Evolutionary conservation across 768 basidiomycete species (phyloP).

Genomic region (Lentinula edodes): DNA sequence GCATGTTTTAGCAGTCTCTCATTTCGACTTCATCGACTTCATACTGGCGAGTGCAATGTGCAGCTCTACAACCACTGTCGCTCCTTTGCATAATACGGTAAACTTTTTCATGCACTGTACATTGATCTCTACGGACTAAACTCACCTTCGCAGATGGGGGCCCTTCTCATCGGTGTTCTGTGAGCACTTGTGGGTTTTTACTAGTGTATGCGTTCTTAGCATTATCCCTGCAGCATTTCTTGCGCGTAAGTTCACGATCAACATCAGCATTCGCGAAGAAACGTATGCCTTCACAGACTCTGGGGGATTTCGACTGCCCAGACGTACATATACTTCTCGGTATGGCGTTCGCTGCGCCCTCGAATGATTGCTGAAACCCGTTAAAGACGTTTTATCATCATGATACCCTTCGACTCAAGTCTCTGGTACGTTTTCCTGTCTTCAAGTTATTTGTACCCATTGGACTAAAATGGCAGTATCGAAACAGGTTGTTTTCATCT

Average conservation of each 20-base stretch:
- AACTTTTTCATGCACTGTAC: neutral
- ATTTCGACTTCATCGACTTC: neutral
- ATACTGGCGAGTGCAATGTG: neutral
- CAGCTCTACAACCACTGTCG: neutral
- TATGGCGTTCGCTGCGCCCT: neutral
- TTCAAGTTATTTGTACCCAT: neutral
- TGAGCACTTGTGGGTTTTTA: neutral
- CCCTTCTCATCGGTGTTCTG: constrained; percentile 3
- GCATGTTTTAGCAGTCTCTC: too few species aligned
- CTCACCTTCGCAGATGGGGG: constrained; percentile 1
- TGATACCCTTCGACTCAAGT: neutral
- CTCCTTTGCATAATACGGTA: constrained; percentile 3
- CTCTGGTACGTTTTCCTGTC: neutral
- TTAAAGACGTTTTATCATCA: neutral
- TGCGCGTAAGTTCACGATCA: neutral
- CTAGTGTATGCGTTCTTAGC: neutral
- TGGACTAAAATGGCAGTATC: neutral
- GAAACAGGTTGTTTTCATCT: constrained; percentile 2
- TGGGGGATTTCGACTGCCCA: constrained; percentile 1
- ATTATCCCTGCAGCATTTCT: neutral
- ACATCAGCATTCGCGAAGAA: neutral
- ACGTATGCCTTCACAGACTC: neutral
- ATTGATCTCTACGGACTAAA: neutral
- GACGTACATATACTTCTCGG: neutral
- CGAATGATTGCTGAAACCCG: neutral